phyloP scores from a whole-genome alignment of 495 filamentous ascomycete species.

The Penicillium daleae region DNA sequence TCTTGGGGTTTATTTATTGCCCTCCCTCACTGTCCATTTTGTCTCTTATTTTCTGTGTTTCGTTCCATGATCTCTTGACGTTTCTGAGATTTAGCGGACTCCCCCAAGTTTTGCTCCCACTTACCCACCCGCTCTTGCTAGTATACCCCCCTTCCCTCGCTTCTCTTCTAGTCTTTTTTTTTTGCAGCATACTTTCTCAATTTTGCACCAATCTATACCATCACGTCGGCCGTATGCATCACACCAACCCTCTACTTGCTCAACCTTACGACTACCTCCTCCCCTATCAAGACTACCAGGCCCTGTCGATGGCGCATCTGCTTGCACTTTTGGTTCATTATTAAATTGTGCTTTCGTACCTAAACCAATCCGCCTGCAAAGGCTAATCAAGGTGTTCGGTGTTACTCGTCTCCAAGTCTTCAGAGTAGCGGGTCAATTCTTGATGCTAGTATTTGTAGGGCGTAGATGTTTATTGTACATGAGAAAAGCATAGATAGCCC shows the following conservation, averaged over 20 bases:
- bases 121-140: neutral
- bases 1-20: neutral
- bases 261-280: neutral
- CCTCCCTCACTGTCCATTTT: neutral
- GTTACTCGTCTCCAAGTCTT: neutral
- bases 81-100: neutral
- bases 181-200: neutral
- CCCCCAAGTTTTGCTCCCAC: neutral
- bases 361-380: slow-evolving; percentile 13
- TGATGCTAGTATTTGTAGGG: neutral
- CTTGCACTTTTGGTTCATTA: neutral
- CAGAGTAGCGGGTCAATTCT: neutral
- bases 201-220: neutral
- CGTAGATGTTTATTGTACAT: slow-evolving; percentile 12
- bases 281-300: neutral
- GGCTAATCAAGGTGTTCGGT: slow-evolving; percentile 8
- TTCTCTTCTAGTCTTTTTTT: neutral
- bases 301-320: neutral
- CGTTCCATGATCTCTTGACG: neutral
- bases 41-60: neutral
- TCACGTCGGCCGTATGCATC: neutral
- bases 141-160: neutral
- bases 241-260: neutral
- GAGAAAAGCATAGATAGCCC: slow-evolving; percentile 3
- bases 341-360: neutral